Evolutionary conservation across 768 basidiomycete genomes (phyloP).

Genomic region (Suillus brevipes): DNA sequence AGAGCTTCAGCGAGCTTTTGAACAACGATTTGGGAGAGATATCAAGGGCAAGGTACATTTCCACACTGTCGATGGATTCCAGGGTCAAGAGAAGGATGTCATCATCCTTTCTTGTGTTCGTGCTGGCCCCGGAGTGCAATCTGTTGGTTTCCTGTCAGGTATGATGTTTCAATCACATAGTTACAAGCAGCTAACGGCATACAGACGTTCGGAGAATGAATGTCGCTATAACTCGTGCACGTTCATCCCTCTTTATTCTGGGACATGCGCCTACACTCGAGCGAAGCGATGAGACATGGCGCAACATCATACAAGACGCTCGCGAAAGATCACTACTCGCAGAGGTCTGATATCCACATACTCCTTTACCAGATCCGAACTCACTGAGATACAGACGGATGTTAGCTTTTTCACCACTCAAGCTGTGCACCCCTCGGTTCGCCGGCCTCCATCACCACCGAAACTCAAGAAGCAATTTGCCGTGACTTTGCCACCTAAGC

Average conservation of each 20-base stretch:
- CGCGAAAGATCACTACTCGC: constrained; percentile 59
- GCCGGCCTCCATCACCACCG: constrained; percentile 18
- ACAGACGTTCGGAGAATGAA: constrained; percentile 89
- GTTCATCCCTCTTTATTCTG: constrained; percentile 90
- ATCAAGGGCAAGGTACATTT: constrained; percentile 81
- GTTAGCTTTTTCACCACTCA: constrained; percentile 40
- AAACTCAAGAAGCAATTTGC: constrained; percentile 23
- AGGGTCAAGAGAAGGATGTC: constrained; percentile 98
- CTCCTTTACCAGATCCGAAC: background rate
- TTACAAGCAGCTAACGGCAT: constrained; percentile 7
- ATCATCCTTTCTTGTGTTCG: constrained; percentile 98
- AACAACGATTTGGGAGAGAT: constrained; percentile 65
- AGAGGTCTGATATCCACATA: constrained; percentile 48
- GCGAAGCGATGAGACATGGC: constrained; percentile 81
- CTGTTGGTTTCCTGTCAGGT: constrained; percentile 90
- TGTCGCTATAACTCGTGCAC: constrained; percentile 96
- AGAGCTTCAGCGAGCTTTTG: constrained; percentile 72
- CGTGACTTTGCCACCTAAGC: constrained; percentile 21
- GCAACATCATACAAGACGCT: constrained; percentile 75
- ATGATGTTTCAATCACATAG: constrained; percentile 11
- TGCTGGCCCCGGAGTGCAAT: constrained; percentile 79
- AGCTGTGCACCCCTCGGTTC: constrained; percentile 14
- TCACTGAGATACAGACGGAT: constrained; percentile 31
- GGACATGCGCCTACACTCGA: constrained; percentile 90
- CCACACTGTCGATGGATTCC: constrained; percentile 98